Percentiles rank a stretch among this genome's conserved stretches.
Evolutionary conservation across 1,139 yeast genomes (phyloP).

Genomic region (Geotrichum macrosporum): DNA sequence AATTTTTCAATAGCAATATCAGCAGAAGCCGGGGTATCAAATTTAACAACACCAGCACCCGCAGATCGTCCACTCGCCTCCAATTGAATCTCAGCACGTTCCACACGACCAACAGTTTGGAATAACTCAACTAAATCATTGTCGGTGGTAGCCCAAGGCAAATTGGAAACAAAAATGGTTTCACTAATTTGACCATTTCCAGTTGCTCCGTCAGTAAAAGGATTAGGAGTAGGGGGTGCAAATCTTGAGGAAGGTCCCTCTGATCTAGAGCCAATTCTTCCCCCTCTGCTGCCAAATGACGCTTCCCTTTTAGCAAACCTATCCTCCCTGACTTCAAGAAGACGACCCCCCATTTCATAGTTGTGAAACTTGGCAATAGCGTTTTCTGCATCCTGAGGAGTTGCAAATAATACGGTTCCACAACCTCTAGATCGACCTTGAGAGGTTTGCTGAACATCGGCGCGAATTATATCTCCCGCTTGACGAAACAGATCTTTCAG

Average conservation of each 20-base stretch:
- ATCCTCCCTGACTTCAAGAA: constrained; percentile 60
- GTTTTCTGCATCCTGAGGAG: constrained; percentile 76
- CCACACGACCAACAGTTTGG: constrained; percentile 76
- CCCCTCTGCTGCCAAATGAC: too few relatives aligned
- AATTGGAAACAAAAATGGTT: constrained; percentile 66
- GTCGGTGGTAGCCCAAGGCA: constrained; percentile 85
- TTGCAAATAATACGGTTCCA: constrained; percentile 87
- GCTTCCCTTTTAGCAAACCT: constrained; percentile 48
- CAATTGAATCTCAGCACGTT: constrained; percentile 71
- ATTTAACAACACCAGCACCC: constrained; percentile 82
- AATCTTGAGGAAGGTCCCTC: constrained; percentile 15
- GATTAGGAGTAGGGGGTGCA: constrained; percentile 31
- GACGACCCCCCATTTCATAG: constrained; percentile 86
- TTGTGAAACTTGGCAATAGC: constrained; percentile 92
- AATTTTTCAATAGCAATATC: constrained; percentile 69
- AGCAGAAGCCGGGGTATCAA: constrained; percentile 65
- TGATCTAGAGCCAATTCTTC: constrained; percentile 5
- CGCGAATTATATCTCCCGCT: constrained; percentile 71
- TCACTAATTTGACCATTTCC: constrained; percentile 63
- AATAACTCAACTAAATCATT: constrained; percentile 82
- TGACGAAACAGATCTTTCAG: constrained; percentile 78
- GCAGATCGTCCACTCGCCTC: constrained; percentile 64
- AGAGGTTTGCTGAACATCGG: constrained; percentile 66
- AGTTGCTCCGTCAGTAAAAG: constrained; percentile 59
- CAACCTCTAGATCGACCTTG: constrained; percentile 81